These are phyloP conservation scores for Mycena filopes DNA, from an alignment of 768 basidiomycete genomes.

Conservation along the genomic window DNA sequence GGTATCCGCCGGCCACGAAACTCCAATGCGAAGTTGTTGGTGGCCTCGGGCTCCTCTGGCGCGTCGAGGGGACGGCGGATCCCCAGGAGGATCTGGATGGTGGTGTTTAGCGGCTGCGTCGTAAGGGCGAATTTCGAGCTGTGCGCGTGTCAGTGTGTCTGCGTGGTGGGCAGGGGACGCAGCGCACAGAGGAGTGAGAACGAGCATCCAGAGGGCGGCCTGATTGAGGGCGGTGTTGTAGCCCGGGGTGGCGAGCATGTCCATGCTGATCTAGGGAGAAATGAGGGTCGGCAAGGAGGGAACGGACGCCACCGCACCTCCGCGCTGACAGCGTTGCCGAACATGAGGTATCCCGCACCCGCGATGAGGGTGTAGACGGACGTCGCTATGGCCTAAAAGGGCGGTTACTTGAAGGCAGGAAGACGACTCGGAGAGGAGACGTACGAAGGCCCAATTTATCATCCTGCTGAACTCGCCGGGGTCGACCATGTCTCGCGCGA, in stretches of 20 bases:
- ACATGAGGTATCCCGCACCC: slow-evolving; percentile 92
- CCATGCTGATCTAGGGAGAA: slow-evolving; percentile 77
- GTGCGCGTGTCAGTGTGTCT: not conserved
- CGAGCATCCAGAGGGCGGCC: slow-evolving; percentile 87
- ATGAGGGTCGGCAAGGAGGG: not conserved
- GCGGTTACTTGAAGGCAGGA: not conserved
- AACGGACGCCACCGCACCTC: slow-evolving; percentile 59
- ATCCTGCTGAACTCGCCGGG: slow-evolving; percentile 84
- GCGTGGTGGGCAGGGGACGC: not conserved
- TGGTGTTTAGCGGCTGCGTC: slow-evolving; percentile 87
- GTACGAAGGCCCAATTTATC: slow-evolving; percentile 89
- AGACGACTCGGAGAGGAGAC: slow-evolving; percentile 37
- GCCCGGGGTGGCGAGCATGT: slow-evolving; percentile 78
- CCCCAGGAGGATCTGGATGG: slow-evolving; percentile 82
- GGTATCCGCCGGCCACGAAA: slow-evolving; percentile 48
- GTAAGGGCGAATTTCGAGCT: slow-evolving; percentile 92
- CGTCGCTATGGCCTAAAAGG: slow-evolving; percentile 66
- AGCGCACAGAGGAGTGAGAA: slow-evolving; percentile 77
- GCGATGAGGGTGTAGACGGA: slow-evolving; percentile 75
- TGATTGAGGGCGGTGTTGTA: slow-evolving; percentile 80
- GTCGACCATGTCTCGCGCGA: slow-evolving; percentile 90
- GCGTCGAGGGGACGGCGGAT: slow-evolving; percentile 57
- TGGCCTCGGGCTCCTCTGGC: slow-evolving; percentile 52
- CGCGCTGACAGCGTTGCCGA: slow-evolving; percentile 80
- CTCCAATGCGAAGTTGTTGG: too few species aligned